phyloP scores from a whole-genome alignment of 257 asterid genomes.

The Verbena officinalis region DNA sequence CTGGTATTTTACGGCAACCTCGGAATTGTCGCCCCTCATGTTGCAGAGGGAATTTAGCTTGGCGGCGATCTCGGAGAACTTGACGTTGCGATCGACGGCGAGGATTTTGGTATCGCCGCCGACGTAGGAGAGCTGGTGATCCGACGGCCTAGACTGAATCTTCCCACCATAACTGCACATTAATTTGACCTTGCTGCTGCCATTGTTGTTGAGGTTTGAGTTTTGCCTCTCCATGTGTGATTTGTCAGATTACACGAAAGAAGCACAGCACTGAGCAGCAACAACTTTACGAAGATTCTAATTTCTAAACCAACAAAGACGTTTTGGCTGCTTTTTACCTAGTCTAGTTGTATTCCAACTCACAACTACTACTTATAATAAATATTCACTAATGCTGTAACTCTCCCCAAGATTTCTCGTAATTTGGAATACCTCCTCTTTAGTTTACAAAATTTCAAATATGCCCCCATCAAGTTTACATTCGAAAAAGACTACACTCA shows the following conservation, averaged over 20 bases:
- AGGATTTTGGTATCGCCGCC: slow-evolving; percentile 88
- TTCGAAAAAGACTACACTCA: no score
- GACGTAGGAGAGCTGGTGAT: slow-evolving; percentile 60
- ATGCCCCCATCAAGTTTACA: slow-evolving; percentile 5
- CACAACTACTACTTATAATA: slow-evolving; percentile 22
- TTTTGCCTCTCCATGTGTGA: slow-evolving; percentile 42
- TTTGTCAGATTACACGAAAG: slow-evolving; percentile 3
- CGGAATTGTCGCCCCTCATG: slow-evolving; percentile 15
- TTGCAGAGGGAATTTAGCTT: slow-evolving; percentile 46
- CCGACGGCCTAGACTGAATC: slow-evolving; percentile 55
- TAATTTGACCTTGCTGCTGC: slow-evolving; percentile 49
- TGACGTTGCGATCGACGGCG: slow-evolving; percentile 60
- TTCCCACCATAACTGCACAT: slow-evolving; percentile 84
- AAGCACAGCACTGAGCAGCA: neutral
- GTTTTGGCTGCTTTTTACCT: slow-evolving; percentile 22
- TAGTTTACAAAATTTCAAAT: slow-evolving; percentile 13
- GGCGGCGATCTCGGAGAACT: slow-evolving; percentile 46
- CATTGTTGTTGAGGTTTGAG: slow-evolving; percentile 24
- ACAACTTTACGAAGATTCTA: slow-evolving; percentile 24
- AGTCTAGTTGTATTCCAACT: slow-evolving; percentile 23
- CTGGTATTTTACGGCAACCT: slow-evolving; percentile 61
- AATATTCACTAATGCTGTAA: slow-evolving; percentile 9
- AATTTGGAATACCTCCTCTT: neutral
- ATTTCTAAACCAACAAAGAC: slow-evolving; percentile 28
- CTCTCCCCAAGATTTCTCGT: slow-evolving; percentile 6